Evolutionary conservation across 73 alveolate genomes (phyloP).

Genomic region (Paramecium sexaurelia): DNA sequence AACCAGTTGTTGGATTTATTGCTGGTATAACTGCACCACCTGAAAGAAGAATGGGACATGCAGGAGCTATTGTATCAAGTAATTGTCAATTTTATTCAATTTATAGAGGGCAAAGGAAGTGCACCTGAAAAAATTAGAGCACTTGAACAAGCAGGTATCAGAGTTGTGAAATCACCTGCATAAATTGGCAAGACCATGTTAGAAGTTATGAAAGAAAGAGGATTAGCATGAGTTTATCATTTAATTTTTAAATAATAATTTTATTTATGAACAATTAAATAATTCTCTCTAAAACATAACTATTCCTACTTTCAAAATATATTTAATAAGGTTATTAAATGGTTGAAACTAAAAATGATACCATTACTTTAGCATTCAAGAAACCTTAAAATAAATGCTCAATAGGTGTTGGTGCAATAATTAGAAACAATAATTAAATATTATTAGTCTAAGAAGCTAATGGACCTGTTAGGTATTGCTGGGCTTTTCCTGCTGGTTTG

Average conservation of each 20-base stretch:
- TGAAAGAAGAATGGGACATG: constrained; percentile 98
- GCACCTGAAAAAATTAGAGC: constrained; percentile 40
- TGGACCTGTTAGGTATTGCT: not conserved
- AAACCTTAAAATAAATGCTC: not conserved
- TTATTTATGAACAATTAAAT: not conserved
- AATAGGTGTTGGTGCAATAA: not conserved
- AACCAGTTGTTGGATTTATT: constrained; percentile 94
- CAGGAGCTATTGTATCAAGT: constrained; percentile 71
- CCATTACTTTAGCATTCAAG: not conserved
- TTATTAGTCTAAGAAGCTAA: not conserved
- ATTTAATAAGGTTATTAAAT: not conserved
- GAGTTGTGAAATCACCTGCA: constrained; percentile 44
- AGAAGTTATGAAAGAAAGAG: constrained; percentile 24
- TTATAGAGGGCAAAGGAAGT: constrained; percentile 14
- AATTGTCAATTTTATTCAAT: not conserved
- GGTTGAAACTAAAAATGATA: not conserved
- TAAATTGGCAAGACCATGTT: constrained; percentile 11
- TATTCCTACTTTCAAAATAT: not conserved
- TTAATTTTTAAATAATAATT: not conserved
- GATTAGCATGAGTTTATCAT: constrained; percentile 18
- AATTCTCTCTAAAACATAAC: not conserved
- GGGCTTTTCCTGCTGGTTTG: not conserved
- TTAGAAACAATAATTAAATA: not conserved
- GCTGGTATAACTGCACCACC: constrained; percentile 97
- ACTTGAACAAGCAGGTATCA: not conserved